Evolutionary conservation across 164 flowering plant genomes (phyloP).

Genomic region (Annona squamosa): DNA sequence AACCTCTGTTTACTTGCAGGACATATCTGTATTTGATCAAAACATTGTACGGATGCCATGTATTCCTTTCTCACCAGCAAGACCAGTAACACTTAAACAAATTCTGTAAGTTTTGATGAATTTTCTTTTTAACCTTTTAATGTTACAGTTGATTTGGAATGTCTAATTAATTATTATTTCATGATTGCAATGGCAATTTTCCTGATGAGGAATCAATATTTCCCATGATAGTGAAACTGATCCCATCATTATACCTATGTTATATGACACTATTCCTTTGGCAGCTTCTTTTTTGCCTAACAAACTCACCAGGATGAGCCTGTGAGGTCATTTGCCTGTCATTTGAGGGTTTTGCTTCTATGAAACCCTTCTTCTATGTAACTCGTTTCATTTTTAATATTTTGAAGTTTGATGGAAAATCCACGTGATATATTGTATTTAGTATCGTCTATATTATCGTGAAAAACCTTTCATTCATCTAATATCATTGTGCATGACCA

Average conservation of each 20-base stretch:
- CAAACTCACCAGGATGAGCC: not conserved
- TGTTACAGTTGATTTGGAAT: not conserved
- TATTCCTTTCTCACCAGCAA: slow-evolving; percentile 51
- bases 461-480: no score
- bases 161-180: not conserved
- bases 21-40: slow-evolving; percentile 16
- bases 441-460: no score
- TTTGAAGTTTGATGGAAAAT: not conserved
- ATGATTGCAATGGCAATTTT: not conserved
- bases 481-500: no score
- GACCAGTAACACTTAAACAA: slow-evolving; percentile 27
- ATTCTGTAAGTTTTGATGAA: slow-evolving; percentile 40
- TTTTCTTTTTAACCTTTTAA: not conserved
- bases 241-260: not conserved
- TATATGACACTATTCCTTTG: not conserved
- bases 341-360: no score
- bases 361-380: not conserved
- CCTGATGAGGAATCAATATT: not conserved
- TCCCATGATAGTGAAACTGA: not conserved
- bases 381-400: not conserved
- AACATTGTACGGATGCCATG: slow-evolving; percentile 26
- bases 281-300: not conserved
- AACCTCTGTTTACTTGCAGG: slow-evolving; percentile 22
- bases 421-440: no score
- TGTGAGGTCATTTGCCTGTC: not conserved